Conservation (phyloP, 164 flowering plant genomes). For the Kingdonia uniflora region DNA sequence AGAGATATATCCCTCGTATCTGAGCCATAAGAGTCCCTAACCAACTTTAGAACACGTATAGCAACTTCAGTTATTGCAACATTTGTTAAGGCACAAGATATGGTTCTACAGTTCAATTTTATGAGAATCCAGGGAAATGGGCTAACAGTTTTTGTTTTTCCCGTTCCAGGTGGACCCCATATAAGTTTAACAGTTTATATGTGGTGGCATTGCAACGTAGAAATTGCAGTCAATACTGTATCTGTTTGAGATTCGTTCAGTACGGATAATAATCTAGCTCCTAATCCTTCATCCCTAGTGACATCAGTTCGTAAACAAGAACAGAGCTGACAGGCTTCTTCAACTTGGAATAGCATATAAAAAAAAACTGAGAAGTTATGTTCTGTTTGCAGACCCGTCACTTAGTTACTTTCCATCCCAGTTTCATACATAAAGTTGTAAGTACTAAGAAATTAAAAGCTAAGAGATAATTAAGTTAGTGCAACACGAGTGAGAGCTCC, state of each 20-base stretch:
- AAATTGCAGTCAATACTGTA: conserved; percentile 32
- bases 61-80: conserved; percentile 52
- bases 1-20: neutral
- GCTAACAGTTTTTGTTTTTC: conserved; percentile 58
- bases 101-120: conserved; percentile 28
- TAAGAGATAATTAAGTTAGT: neutral
- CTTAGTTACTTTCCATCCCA: neutral
- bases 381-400: too few relatives aligned
- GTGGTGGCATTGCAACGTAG: conserved; percentile 22
- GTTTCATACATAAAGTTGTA: neutral
- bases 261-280: conserved; percentile 5
- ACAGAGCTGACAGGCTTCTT: conserved; percentile 21
- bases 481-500: too few relatives aligned
- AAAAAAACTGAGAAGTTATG: neutral
- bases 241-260: conserved; percentile 48
- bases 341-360: conserved; percentile 20
- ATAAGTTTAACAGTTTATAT: conserved; percentile 35
- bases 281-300: conserved; percentile 5
- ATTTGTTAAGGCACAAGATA: conserved; percentile 74
- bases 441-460: too few relatives aligned
- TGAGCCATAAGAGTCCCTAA: conserved; percentile 15
- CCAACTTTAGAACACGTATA: conserved; percentile 32
- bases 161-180: conserved; percentile 90
- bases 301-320: conserved; percentile 2
- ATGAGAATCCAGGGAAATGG: conserved; percentile 29